Base-by-base conservation (phyloP, 495 filamentous ascomycete genomes). In the Haplographium delicatum region DNA sequence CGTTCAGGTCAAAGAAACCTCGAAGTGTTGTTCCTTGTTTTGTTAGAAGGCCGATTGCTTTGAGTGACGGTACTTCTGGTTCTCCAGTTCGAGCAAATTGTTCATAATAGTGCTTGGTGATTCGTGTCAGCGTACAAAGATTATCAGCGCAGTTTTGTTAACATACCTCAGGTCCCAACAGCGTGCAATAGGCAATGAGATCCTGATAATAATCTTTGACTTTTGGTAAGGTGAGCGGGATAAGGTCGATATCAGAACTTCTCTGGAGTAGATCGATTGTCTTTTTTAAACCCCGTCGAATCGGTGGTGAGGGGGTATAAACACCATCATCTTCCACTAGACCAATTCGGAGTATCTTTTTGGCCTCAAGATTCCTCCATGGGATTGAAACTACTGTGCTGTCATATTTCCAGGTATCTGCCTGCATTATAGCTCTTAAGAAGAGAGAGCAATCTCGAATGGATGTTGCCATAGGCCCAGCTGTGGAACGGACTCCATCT, bases 381-480 rank as follows among this genome's bases (percentile, higher is more conserved):
- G 48, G 38, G 13, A 51, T 20, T 9, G 38, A 33, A 9, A 44
- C 13, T 2, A 27, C 11, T 8, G 38, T 24, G 15, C 26, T 33
- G 24, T 51, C 48, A 18, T 35, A 6, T n/a, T 59, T 46, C 71
- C 69, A 72, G 1, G 71, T 67, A 1, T 64, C 35, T 3, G 55
- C 58, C 33, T 59, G 49, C 11, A 66, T 52, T 0, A 71, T 43
- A 1, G 53, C 53, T 18, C 69, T 59, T 56, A 68, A 64, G 58
- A 70, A 73, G 6, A 68, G 58, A 16, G 66, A 57, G 2, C 65
- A 52, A 15, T 63, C 68, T 18, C 59, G 47, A 11, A 71, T 48
- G 4, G 58, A 66, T 11, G 60, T 61, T 0, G 68, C 63, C 51
- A 75, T 65, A 16, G 72, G 72, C 2, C 73, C 72, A 28, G 66